These are phyloP conservation scores for Tolypocladium ophioglossoides DNA, from an alignment of 2,329 filamentous ascomycete species.

Conservation along the genomic window DNA sequence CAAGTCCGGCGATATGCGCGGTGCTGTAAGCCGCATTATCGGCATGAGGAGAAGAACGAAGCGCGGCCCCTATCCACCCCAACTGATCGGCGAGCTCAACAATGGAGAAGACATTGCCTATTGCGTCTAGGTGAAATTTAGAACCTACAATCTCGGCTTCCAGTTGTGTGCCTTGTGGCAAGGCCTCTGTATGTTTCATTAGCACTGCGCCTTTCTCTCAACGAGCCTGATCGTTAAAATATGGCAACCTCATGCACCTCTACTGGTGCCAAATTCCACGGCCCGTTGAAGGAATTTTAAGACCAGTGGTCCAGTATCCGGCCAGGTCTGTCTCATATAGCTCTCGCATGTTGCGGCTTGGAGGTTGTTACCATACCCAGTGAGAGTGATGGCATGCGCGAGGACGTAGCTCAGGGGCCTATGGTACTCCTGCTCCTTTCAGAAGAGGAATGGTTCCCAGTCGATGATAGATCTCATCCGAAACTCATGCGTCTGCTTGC, in stretches of 20 bases:
- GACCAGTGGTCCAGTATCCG: neutral
- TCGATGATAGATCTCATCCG: neutral
- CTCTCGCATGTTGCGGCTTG: neutral
- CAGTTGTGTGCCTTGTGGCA: neutral
- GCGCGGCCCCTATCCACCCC: neutral
- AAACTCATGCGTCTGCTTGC: conserved; percentile 3
- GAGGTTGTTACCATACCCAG: neutral
- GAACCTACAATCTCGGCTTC: neutral
- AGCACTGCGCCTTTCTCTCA: too few species aligned
- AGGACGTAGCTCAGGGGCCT: neutral
- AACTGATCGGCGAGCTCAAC: neutral
- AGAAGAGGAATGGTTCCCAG: neutral
- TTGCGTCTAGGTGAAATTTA: neutral
- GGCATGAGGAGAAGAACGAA: neutral
- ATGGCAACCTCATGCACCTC: too few species aligned
- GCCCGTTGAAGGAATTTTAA: neutral
- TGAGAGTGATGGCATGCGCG: neutral
- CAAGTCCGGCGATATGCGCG: too few species aligned
- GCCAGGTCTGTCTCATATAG: neutral
- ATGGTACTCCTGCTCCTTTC: neutral
- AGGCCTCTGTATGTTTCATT: neutral
- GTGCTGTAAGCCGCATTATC: too few species aligned
- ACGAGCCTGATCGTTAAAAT: too few species aligned
- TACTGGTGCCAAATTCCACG: neutral
- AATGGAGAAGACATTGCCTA: neutral